phyloP scores from a whole-genome alignment of 2,329 filamentous ascomycete species.

The Venturia oleaginea region DNA sequence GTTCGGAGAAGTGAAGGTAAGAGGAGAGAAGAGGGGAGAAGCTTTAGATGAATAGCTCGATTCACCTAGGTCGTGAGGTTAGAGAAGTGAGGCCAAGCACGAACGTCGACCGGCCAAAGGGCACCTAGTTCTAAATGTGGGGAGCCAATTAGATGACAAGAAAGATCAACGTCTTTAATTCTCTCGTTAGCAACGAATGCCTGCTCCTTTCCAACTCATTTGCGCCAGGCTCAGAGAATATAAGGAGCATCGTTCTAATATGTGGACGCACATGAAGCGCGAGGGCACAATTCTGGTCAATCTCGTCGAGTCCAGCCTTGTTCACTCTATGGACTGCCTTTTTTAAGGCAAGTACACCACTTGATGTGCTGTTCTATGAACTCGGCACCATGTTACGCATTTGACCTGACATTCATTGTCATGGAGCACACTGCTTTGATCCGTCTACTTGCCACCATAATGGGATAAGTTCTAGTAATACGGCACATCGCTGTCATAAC shows the following conservation, averaged over 20 bases:
- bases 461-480: too few species aligned
- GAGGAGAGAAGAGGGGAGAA: background rate
- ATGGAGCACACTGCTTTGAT: too few species aligned
- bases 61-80: background rate
- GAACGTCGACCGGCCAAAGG: too few species aligned
- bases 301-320: background rate
- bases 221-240: too few species aligned
- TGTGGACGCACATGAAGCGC: background rate
- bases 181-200: background rate
- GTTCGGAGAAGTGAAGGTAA: background rate
- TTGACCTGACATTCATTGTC: too few species aligned
- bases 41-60: background rate
- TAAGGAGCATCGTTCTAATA: too few species aligned
- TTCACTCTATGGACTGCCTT: background rate
- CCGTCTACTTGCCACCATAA: too few species aligned
- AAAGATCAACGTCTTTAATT: background rate
- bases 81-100: too few species aligned
- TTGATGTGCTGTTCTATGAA: too few species aligned
- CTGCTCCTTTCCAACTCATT: background rate
- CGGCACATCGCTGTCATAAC: too few species aligned
- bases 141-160: background rate
- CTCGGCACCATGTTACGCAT: too few species aligned
- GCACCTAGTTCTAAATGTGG: background rate
- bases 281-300: background rate
- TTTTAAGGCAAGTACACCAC: background rate